phyloP scores from a whole-genome alignment of 2,329 filamentous ascomycete genomes.

The Cercospora canescens region DNA sequence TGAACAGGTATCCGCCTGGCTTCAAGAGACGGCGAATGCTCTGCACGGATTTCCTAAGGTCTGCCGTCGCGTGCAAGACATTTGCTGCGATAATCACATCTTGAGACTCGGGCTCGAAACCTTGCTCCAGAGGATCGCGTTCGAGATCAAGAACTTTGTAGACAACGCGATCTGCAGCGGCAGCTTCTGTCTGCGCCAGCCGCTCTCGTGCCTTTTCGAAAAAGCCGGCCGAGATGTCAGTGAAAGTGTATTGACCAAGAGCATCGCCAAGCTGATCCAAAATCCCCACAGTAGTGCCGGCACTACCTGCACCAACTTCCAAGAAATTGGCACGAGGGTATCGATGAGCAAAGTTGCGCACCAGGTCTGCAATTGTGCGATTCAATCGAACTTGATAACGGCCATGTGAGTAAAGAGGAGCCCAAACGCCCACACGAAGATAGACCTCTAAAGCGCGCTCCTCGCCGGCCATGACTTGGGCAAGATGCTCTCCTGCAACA shows the following conservation, averaged over 20 bases:
- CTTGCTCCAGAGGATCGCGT: conserved; percentile 35
- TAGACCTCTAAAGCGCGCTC: conserved; percentile 21
- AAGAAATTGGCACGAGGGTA: conserved; percentile 48
- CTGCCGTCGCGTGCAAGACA: conserved; percentile 29
- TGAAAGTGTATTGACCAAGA: conserved; percentile 48
- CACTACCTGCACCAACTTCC: conserved; percentile 50
- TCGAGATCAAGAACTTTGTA: conserved; percentile 38
- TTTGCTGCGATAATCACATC: conserved; percentile 33
- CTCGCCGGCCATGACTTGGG: conserved; percentile 36
- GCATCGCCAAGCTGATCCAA: conserved; percentile 33
- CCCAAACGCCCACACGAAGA: conserved; percentile 20
- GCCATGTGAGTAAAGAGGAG: conserved; percentile 30
- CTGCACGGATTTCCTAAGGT: conserved; percentile 23
- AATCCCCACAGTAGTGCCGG: conserved; percentile 42
- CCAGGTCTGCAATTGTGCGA: conserved; percentile 28
- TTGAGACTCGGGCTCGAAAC: conserved; percentile 31
- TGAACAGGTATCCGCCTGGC: conserved; percentile 29
- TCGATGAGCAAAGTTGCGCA: conserved; percentile 35
- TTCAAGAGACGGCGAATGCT: conserved; percentile 30
- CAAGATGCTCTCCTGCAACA: conserved; percentile 38
- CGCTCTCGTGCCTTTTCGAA: conserved; percentile 39
- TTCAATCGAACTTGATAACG: conserved; percentile 43
- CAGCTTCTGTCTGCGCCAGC: conserved; percentile 7
- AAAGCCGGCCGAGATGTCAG: conserved; percentile 46
- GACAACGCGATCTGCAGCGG: conserved; percentile 29